These are phyloP conservation scores for Neofusicoccum ribis DNA, from an alignment of 2,329 filamentous ascomycete genomes.

Conservation along the genomic window DNA sequence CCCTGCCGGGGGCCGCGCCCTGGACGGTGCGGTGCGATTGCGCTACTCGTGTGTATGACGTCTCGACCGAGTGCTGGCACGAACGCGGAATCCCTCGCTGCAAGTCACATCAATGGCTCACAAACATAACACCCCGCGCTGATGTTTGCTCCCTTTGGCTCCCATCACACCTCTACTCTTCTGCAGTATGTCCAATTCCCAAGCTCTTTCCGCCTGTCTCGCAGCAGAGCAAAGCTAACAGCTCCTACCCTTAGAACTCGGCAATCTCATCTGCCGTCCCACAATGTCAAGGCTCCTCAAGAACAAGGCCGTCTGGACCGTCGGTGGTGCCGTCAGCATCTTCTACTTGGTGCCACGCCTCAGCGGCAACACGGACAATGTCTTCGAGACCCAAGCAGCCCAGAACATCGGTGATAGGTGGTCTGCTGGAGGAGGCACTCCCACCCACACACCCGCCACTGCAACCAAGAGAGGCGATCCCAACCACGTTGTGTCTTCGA, in stretches of 20 bases:
- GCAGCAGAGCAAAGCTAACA: background rate
- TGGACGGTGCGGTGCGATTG: background rate
- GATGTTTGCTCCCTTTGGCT: background rate
- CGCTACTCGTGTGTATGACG: conserved; percentile 10
- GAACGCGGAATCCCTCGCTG: background rate
- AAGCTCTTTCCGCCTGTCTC: too few species aligned
- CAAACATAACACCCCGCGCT: too few species aligned
- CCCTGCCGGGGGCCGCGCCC: background rate
- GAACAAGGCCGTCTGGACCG: conserved; percentile 13
- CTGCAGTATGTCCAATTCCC: background rate
- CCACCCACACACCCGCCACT: conserved; percentile 33
- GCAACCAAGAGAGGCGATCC: conserved; percentile 29
- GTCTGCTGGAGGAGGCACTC: conserved; percentile 33
- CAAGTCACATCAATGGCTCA: background rate
- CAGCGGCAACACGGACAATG: conserved; percentile 40
- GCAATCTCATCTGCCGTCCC: background rate
- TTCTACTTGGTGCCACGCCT: conserved; percentile 39
- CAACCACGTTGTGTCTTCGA: conserved; percentile 28
- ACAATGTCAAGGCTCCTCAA: conserved; percentile 12
- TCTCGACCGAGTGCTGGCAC: background rate
- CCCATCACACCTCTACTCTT: background rate
- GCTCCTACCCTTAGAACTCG: background rate
- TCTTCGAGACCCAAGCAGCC: conserved; percentile 37
- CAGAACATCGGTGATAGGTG: conserved; percentile 38
- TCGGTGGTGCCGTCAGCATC: conserved; percentile 31